Conservation (phyloP, 2,329 filamentous ascomycete genomes). For the Herpotrichia juniperi region DNA sequence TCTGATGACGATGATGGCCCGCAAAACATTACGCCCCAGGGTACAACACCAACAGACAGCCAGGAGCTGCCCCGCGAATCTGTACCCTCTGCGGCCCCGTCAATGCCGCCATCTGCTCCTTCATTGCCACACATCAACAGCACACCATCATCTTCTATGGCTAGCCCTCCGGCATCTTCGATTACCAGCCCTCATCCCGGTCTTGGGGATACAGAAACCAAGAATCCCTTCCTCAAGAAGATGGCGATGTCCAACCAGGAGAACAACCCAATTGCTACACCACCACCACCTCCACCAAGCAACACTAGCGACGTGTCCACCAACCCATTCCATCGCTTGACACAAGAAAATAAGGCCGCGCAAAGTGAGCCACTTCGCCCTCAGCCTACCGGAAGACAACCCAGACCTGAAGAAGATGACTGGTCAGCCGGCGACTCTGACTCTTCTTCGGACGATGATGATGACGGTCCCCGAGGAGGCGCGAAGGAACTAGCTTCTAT, state of each 20-base stretch:
- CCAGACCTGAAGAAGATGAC: constrained; percentile 71
- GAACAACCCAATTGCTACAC: constrained; percentile 48
- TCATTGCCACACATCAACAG: constrained; percentile 38
- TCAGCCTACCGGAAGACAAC: constrained; percentile 59
- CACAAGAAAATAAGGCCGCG: constrained; percentile 63
- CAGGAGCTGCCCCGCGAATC: constrained; percentile 56
- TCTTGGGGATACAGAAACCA: constrained; percentile 76
- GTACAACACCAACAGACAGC: constrained; percentile 64
- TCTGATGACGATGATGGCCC: constrained; percentile 79
- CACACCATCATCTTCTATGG: constrained; percentile 55
- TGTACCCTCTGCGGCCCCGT: constrained; percentile 57
- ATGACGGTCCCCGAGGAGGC: constrained; percentile 79
- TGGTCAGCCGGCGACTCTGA: constrained; percentile 83
- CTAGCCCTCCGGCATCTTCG: constrained; percentile 56
- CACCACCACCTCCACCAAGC: constrained; percentile 48
- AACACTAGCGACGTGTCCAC: constrained; percentile 65
- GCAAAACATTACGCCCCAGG: constrained; percentile 69
- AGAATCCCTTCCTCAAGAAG: constrained; percentile 94
- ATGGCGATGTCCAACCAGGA: constrained; percentile 72
- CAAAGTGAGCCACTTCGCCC: constrained; percentile 55
- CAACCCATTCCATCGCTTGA: constrained; percentile 93
- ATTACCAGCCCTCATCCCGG: constrained; percentile 55
- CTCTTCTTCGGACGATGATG: constrained; percentile 70
- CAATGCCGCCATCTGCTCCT: constrained; percentile 42
- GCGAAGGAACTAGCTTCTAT: constrained; percentile 94